These are phyloP conservation scores for Ogataea nakhonphanomensis DNA, from an alignment of 805 yeast species.

Conservation along the genomic window DNA sequence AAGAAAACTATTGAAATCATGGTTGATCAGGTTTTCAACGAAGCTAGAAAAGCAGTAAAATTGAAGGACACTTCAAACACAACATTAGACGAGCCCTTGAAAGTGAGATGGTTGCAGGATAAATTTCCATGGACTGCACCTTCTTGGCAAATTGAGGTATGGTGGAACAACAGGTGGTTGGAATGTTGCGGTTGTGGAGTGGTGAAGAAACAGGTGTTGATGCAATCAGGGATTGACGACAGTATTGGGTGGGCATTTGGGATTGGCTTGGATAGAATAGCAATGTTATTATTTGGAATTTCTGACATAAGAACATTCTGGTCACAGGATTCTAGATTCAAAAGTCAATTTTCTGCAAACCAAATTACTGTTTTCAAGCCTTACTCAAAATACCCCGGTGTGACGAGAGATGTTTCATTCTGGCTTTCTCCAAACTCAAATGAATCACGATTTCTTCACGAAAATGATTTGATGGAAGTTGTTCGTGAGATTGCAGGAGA, in stretches of 20 bases:
- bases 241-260: constrained; percentile 98
- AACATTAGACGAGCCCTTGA: constrained; percentile 69
- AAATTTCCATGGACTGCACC: constrained; percentile 99
- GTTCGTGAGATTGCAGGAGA: constrained; percentile 84
- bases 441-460: constrained; percentile 47
- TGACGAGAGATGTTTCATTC: constrained; percentile 84
- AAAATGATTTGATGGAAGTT: constrained; percentile 90
- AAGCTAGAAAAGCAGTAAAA: constrained; percentile 60
- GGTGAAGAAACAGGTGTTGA: constrained; percentile 72
- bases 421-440: constrained; percentile 60
- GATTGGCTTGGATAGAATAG: constrained; percentile 88
- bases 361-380: constrained; percentile 73
- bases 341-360: constrained; percentile 64
- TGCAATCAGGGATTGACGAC: constrained; percentile 64
- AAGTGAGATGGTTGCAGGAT: constrained; percentile 91
- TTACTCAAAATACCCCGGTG: constrained; percentile 87
- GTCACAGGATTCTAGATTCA: constrained; percentile 78
- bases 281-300: constrained; percentile 91
- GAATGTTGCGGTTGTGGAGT: constrained; percentile 97
- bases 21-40: constrained; percentile 77
- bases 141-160: constrained; percentile 96
- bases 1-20: constrained; percentile 82
- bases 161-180: constrained; percentile 98
- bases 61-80: constrained; percentile 58
- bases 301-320: constrained; percentile 95